Conservation (phyloP, 352 stramenopile species). For the Pythium volutum region DNA sequence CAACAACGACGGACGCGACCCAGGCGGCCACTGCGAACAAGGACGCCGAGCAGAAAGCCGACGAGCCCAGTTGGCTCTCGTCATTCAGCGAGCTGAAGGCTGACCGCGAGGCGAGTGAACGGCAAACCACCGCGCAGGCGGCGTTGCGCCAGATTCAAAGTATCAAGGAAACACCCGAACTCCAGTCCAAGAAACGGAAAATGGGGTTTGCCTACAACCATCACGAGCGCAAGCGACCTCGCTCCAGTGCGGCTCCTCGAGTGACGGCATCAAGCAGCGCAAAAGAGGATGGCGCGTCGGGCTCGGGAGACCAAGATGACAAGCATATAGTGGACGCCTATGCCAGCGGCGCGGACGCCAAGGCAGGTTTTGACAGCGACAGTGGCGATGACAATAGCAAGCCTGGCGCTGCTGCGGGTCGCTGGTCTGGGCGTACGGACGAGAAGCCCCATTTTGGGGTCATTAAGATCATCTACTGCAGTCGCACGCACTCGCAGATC, state of each 20-base stretch:
- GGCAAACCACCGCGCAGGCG: slow-evolving; percentile 39
- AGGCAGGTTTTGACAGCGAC: slow-evolving; percentile 17
- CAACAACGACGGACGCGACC: background rate
- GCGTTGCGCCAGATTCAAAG: slow-evolving; percentile 56
- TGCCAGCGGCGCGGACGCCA: slow-evolving; percentile 44
- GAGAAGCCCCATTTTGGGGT: slow-evolving; percentile 40
- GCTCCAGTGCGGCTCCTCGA: background rate
- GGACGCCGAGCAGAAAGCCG: slow-evolving; percentile 24
- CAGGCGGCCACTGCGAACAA: slow-evolving; percentile 30
- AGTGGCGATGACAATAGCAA: slow-evolving; percentile 38
- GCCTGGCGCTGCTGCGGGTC: background rate
- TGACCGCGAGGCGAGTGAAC: slow-evolving; percentile 38
- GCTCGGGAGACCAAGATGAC: slow-evolving; percentile 29
- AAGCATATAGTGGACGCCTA: slow-evolving; percentile 76
- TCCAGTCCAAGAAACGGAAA: slow-evolving; percentile 65
- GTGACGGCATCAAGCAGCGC: slow-evolving; percentile 10
- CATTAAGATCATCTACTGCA: slow-evolving; percentile 89
- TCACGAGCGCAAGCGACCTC: slow-evolving; percentile 50
- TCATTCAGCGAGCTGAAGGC: slow-evolving; percentile 49
- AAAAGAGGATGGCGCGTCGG: background rate
- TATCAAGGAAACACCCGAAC: slow-evolving; percentile 45
- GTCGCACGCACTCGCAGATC: slow-evolving; percentile 88
- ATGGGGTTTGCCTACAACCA: slow-evolving; percentile 58
- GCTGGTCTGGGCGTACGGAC: slow-evolving; percentile 10
- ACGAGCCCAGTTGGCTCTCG: slow-evolving; percentile 33